Evolutionary conservation across 2,329 filamentous ascomycete genomes (phyloP).

Genomic region (Ophiostoma ulmi): DNA sequence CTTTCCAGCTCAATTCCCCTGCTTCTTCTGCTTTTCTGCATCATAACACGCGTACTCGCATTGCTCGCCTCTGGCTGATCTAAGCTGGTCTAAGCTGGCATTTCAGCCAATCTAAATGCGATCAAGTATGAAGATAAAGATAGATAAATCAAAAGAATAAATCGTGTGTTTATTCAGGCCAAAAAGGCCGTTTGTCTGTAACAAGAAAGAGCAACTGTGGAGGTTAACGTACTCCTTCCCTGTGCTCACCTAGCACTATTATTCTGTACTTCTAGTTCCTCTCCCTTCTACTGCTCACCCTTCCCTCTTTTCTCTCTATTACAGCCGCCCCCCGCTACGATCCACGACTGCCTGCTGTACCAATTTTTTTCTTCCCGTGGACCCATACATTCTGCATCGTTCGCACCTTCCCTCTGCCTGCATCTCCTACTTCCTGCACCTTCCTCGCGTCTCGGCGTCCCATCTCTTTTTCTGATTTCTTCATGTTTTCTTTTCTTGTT

Average conservation of each 20-base stretch:
- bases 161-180: neutral
- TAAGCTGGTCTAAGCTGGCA: neutral
- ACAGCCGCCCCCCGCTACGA: slow-evolving; percentile 11
- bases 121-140: neutral
- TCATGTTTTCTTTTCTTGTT: neutral
- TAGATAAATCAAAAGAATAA: no score
- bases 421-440: slow-evolving; percentile 4
- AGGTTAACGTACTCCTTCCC: neutral
- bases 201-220: neutral
- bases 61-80: neutral
- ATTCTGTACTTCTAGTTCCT: no score
- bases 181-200: neutral
- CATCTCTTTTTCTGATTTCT: neutral
- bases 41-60: neutral
- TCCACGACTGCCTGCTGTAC: slow-evolving; percentile 20
- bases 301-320: neutral
- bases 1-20: neutral
- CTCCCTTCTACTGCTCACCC: neutral
- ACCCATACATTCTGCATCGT: slow-evolving; percentile 14
- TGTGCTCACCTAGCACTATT: neutral
- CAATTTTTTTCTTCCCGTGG: slow-evolving; percentile 19
- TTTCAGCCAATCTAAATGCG: neutral
- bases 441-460: slow-evolving; percentile 18
- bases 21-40: neutral
- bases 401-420: slow-evolving; percentile 19